These are phyloP conservation scores for Tripterygium wilfordii DNA, from an alignment of 177 flowering plant species.

Conservation along the genomic window DNA sequence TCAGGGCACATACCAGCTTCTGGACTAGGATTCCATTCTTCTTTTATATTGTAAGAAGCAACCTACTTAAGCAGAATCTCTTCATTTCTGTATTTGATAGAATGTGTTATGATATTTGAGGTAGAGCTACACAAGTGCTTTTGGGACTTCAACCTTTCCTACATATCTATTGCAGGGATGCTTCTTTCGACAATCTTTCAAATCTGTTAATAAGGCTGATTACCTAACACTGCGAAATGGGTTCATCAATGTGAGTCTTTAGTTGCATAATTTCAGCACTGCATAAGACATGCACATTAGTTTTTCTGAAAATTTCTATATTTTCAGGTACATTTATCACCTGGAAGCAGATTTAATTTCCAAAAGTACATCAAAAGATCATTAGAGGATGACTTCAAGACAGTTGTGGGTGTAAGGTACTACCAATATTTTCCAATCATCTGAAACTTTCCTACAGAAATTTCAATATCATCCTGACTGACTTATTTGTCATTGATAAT, in stretches of 20 bases:
- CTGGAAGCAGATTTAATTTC: conserved; percentile 86
- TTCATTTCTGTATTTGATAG: too few species aligned
- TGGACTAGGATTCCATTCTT: conserved; percentile 72
- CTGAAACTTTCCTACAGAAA: too few species aligned
- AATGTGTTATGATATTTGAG: too few species aligned
- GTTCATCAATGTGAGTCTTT: conserved; percentile 67
- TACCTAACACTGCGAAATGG: conserved; percentile 89
- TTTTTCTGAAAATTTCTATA: conserved; percentile 2
- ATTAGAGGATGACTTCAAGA: conserved; percentile 87
- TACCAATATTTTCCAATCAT: not conserved
- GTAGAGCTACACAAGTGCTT: too few species aligned
- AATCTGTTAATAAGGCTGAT: conserved; percentile 77
- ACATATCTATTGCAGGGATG: conserved; percentile 57
- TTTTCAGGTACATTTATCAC: conserved; percentile 81
- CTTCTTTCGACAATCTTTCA: conserved; percentile 82
- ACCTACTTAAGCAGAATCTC: too few species aligned
- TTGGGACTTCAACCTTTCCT: too few species aligned
- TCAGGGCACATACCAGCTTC: conserved; percentile 70
- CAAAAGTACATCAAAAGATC: conserved; percentile 90
- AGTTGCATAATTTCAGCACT: too few species aligned
- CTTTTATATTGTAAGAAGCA: conserved; percentile 62
- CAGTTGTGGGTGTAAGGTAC: conserved; percentile 88
- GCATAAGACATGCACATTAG: too few species aligned
- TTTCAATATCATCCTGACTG: too few species aligned
- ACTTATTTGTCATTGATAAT: conserved; percentile 39